A percentile compares a stretch with the other conserved stretches of the same genome.
Evolutionary conservation across 371 early-diverging fungal genomes (phyloP).

Genomic region (Zychaea mexicana): DNA sequence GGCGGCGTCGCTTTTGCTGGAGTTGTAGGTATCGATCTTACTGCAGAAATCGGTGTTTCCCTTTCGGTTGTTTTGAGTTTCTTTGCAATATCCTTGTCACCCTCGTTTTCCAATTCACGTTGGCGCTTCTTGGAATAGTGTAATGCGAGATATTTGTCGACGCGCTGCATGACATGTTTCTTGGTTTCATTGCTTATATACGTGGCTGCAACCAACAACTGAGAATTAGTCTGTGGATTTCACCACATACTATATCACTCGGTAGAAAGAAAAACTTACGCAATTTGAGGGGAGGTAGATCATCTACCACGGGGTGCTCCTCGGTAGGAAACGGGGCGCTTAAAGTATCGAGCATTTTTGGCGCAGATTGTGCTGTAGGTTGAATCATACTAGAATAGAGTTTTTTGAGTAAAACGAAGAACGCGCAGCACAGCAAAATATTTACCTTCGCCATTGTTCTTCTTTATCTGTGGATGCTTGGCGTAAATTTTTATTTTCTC

Average conservation of each 20-base stretch:
- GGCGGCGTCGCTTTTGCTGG: not conserved
- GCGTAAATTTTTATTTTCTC: not conserved
- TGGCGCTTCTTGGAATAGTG: not conserved
- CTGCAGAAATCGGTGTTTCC: not conserved
- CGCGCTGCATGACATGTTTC: not conserved
- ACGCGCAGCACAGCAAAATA: not conserved
- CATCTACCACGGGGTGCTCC: not conserved
- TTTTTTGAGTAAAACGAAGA: too few relatives aligned
- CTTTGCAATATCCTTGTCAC: too few relatives aligned
- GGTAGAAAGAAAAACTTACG: too few relatives aligned
- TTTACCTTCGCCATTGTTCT: not conserved
- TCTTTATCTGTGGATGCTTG: not conserved
- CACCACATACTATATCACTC: too few relatives aligned
- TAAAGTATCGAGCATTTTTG: not conserved
- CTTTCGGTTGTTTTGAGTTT: not conserved
- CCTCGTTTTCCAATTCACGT: not conserved
- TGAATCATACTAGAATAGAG: not conserved
- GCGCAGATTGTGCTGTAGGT: not conserved
- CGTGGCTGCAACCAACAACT: not conserved
- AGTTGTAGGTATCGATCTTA: not conserved
- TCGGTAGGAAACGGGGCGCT: not conserved
- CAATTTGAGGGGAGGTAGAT: not conserved
- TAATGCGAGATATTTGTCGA: not conserved
- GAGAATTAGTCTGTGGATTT: too few relatives aligned
- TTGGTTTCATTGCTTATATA: not conserved